Conservation (phyloP, 495 filamentous ascomycete genomes). For the Apodospora peruviana region DNA sequence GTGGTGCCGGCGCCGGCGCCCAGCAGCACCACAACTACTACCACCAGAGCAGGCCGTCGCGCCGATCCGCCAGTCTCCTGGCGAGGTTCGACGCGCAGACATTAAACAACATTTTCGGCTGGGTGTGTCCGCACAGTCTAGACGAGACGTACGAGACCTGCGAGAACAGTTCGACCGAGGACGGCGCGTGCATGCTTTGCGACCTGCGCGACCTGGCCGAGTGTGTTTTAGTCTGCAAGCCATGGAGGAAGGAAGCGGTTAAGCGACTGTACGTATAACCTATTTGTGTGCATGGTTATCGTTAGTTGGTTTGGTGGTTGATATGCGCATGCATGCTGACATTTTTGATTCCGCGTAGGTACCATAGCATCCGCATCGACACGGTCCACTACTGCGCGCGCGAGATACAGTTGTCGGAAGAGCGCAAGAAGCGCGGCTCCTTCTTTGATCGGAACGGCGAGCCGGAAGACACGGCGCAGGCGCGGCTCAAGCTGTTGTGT, state of each 20-base stretch:
- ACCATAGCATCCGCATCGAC: constrained; percentile 86
- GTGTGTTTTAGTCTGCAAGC: constrained; percentile 64
- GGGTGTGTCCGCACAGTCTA: constrained; percentile 74
- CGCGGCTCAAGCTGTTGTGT: constrained; percentile 71
- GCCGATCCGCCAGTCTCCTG: constrained; percentile 23
- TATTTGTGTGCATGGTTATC: background rate
- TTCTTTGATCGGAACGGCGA: constrained; percentile 70
- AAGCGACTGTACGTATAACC: constrained; percentile 54
- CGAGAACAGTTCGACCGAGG: constrained; percentile 73
- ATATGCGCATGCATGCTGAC: no score
- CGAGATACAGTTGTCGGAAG: constrained; percentile 71
- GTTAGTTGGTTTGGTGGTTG: no score
- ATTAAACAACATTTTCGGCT: constrained; percentile 67
- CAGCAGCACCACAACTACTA: background rate
- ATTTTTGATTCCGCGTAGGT: constrained; percentile 45
- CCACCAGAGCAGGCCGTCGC: constrained; percentile 13
- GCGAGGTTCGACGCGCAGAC: constrained; percentile 55
- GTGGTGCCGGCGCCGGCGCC: background rate
- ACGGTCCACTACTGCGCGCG: constrained; percentile 90
- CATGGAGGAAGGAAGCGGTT: constrained; percentile 57
- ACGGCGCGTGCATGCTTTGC: constrained; percentile 94
- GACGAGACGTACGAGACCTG: constrained; percentile 76
- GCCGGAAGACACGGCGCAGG: constrained; percentile 69
- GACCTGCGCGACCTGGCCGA: constrained; percentile 86
- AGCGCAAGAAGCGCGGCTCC: constrained; percentile 63